Conservation (phyloP, 768 basidiomycete genomes). For the Agaricus blazei region DNA sequence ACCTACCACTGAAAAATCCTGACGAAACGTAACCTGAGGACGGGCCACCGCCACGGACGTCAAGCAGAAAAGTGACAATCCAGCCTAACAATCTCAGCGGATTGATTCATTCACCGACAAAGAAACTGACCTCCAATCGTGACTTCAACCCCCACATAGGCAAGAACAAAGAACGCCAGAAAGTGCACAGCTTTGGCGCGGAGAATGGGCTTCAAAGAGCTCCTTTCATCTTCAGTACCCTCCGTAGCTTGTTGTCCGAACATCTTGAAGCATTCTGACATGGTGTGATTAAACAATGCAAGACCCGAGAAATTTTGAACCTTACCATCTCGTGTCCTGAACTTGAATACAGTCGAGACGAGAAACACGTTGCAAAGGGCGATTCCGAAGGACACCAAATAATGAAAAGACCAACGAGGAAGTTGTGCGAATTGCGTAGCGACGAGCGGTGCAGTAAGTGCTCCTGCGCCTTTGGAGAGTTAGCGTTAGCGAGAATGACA, state of each 20-base stretch:
- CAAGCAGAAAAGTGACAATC: conserved; percentile 58
- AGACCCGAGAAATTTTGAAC: background rate
- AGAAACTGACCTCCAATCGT: conserved; percentile 38
- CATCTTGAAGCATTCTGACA: conserved; percentile 45
- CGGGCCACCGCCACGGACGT: conserved; percentile 30
- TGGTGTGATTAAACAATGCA: background rate
- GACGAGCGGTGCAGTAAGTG: conserved; percentile 65
- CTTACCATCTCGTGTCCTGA: conserved; percentile 65
- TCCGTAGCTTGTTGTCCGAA: conserved; percentile 46
- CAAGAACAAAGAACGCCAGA: conserved; percentile 56
- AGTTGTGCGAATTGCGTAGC: conserved; percentile 76
- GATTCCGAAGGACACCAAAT: conserved; percentile 64
- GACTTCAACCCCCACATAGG: conserved; percentile 70
- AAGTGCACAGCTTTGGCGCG: conserved; percentile 49
- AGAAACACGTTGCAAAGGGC: conserved; percentile 50
- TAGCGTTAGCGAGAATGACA: background rate
- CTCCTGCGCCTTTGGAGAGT: conserved; percentile 52
- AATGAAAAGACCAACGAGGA: conserved; percentile 73
- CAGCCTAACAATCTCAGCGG: conserved; percentile 39
- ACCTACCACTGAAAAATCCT: conserved; percentile 45
- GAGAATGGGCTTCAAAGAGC: conserved; percentile 47
- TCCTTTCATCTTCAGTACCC: conserved; percentile 29
- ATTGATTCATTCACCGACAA: background rate
- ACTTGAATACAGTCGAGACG: conserved; percentile 56
- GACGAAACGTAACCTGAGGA: conserved; percentile 49